These are phyloP conservation scores for Corynascus novoguineensis DNA, from an alignment of 495 filamentous ascomycete genomes.

Conservation along the genomic window DNA sequence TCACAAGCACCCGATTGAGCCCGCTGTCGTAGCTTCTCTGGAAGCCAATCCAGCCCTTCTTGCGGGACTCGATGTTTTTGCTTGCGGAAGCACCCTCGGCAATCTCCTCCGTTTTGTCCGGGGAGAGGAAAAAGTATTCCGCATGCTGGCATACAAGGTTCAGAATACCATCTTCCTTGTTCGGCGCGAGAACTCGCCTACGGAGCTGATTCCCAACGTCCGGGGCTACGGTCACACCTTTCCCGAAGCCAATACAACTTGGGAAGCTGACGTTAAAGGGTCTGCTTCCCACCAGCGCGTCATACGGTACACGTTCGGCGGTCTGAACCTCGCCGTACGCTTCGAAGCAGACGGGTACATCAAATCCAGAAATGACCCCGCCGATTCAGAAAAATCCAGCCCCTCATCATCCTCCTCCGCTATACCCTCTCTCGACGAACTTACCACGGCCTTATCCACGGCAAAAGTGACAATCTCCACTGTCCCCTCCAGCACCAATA, in stretches of 20 bases:
- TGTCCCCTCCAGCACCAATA: not conserved
- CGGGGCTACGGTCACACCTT: conserved; percentile 61
- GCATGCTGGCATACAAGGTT: conserved; percentile 55
- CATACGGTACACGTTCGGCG: conserved; percentile 53
- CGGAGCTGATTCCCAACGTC: conserved; percentile 45
- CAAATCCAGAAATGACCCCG: not conserved
- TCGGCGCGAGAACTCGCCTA: conserved; percentile 53
- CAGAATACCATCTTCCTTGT: conserved; percentile 59
- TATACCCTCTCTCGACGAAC: conserved; percentile 3
- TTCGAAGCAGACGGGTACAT: conserved; percentile 59
- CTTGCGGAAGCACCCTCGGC: conserved; percentile 57
- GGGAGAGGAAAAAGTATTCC: conserved; percentile 42
- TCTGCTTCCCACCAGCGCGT: conserved; percentile 60
- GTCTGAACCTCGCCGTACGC: conserved; percentile 50
- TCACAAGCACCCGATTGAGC: conserved; percentile 53
- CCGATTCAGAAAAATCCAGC: not conserved
- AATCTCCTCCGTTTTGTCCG: conserved; percentile 49
- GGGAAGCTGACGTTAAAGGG: conserved; percentile 42
- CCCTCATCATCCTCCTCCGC: not conserved
- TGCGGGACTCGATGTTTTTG: conserved; percentile 52
- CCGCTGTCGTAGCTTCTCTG: conserved; percentile 42
- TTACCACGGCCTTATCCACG: conserved; percentile 1
- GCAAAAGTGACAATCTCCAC: not conserved
- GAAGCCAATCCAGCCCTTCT: conserved; percentile 21
- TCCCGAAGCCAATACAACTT: conserved; percentile 58